These are phyloP conservation scores for Fusarium circinatum DNA, from an alignment of 2,329 filamentous ascomycete species.

Conservation along the genomic window DNA sequence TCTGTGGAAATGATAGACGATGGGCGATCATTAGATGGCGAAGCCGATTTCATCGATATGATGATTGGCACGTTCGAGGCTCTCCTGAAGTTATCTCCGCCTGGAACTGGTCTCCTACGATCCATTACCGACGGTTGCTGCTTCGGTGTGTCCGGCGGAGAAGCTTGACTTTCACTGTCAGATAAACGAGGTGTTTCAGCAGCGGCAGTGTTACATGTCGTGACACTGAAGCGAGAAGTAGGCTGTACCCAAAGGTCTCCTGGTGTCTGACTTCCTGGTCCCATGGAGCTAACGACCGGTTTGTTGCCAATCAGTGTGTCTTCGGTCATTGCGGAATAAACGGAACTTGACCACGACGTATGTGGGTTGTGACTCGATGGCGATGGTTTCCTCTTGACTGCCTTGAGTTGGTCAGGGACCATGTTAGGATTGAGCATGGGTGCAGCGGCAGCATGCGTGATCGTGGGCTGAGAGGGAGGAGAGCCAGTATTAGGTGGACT, in stretches of 20 bases:
- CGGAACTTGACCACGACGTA: conserved; percentile 49
- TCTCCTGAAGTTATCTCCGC: conserved; percentile 35
- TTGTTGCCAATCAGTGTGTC: conserved; percentile 28
- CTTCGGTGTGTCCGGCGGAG: conserved; percentile 39
- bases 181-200: conserved; percentile 43
- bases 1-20: conserved; percentile 53
- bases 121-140: conserved; percentile 45
- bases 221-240: conserved; percentile 71
- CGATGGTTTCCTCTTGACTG: conserved; percentile 59
- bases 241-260: conserved; percentile 60
- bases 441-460: conserved; percentile 26
- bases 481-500: conserved; percentile 49
- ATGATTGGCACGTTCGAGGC: conserved; percentile 41
- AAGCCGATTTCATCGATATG: conserved; percentile 45
- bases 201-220: conserved; percentile 66
- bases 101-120: conserved; percentile 46
- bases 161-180: conserved; percentile 40
- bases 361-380: conserved; percentile 46
- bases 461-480: conserved; percentile 28
- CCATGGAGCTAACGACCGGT: conserved; percentile 19
- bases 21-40: conserved; percentile 37
- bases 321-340: conserved; percentile 48
- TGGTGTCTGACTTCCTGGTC: conserved; percentile 28
- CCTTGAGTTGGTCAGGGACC: conserved; percentile 48
- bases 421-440: conserved; percentile 35